Percentiles rank a stretch among this genome's conserved stretches.
phyloP scores from a whole-genome alignment of 2,329 filamentous ascomycete genomes.

The Immersiporthe knoxdaviesiana region DNA sequence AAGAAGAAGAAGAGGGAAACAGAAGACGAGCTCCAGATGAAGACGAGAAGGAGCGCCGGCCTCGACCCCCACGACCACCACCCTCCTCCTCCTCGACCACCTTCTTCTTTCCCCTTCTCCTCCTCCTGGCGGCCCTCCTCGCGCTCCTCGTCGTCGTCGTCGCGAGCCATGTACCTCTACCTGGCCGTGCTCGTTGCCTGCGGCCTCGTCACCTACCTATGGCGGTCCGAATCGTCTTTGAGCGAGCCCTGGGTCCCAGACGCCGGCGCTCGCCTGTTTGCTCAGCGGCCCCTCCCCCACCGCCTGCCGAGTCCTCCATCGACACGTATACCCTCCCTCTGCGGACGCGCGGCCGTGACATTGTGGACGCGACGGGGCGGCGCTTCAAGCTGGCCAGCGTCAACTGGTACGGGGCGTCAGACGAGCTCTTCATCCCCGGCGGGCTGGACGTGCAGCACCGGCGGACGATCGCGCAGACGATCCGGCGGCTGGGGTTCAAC shows the following conservation, averaged over 20 bases:
- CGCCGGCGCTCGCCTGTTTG: constrained; percentile 49
- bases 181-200: constrained; percentile 43
- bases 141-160: too few relatives aligned
- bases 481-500: constrained; percentile 68
- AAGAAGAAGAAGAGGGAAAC: too few relatives aligned
- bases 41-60: constrained; percentile 23
- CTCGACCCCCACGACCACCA: constrained; percentile 18
- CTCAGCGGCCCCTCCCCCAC: constrained; percentile 51
- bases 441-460: constrained; percentile 68
- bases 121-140: too few relatives aligned
- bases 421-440: constrained; percentile 66
- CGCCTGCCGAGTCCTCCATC: constrained; percentile 48
- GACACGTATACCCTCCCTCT: constrained; percentile 59
- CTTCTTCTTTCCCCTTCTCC: background rate
- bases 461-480: constrained; percentile 60
- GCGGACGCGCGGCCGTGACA: constrained; percentile 60
- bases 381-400: constrained; percentile 66
- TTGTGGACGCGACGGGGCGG: constrained; percentile 60
- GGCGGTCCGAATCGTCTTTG: constrained; percentile 49
- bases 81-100: constrained; percentile 24
- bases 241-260: constrained; percentile 55
- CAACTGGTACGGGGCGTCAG: constrained; percentile 74
- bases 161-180: constrained; percentile 42
- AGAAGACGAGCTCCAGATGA: constrained; percentile 15
- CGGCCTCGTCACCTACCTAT: constrained; percentile 47